Evolutionary conservation across 1,139 yeast species (phyloP), one percentile per base, ranked within the genome.

Genomic region (Magnusiomyces ingens): DNA sequence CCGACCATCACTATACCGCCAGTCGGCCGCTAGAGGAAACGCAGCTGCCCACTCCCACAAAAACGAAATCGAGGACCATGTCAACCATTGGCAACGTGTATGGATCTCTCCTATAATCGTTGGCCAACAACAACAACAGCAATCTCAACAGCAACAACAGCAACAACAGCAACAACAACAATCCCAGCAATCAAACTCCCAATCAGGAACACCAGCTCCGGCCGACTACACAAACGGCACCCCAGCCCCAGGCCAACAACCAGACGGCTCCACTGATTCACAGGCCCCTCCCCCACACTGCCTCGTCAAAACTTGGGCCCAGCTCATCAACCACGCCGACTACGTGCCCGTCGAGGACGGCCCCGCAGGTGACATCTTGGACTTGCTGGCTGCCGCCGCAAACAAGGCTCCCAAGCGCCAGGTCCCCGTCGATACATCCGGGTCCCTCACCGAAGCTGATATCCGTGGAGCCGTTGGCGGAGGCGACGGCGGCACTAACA

Each of bases 401-500:
- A 40, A 12, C 26, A 48, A 52, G 12, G 45, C 8, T 54, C 61
- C 1, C 49, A 53, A 29, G 55, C 56, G 57, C 45, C 47, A 15
- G 52, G 15, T 17, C 13, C 41, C 53, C 53, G 40, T 48, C n/a
- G 36, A 50, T 10, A 44, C 54, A 1, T 44, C 54, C 4, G 66
- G 68, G 26, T 78, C 77, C 1, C 66, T 80, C 51, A 72, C 80
- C 2, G 80, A 75, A 51, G 81, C 77, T 11, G 85, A 80, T 60
- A 81, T 81, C 46, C 75, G 84, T 62, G 84, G 84, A 22, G 86
- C 86, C 11, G 85, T 81, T 8, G 84, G 83, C 13, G 55, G 55
- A 22, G 77, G 77, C 42, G 82, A 76, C 49, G 69, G 78, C 1
- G 76, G 77, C 55, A 78, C 81, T 1, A 81, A 82, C 2, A 69